Percentiles rank a stretch among this genome's conserved stretches.
Conservation (phyloP, 1,284 basidiomycete genomes). For the Cryptococcus sp. region DNA sequence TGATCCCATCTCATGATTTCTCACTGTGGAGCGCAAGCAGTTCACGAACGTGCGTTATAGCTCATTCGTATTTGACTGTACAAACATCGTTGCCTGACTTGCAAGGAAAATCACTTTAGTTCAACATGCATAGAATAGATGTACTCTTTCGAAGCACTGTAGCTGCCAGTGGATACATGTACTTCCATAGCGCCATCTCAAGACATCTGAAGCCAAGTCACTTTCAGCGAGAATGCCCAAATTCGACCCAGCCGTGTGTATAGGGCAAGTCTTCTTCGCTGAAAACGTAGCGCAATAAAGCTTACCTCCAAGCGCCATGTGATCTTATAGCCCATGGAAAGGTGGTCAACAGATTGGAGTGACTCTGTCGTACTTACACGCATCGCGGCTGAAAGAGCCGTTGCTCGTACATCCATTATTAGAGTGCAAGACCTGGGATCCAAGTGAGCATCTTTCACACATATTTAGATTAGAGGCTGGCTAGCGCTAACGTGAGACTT, state of each 20-base stretch:
- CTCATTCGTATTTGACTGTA: no score
- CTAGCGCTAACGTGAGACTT: not conserved
- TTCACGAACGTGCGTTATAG: no score
- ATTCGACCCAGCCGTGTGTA: conserved; percentile 30
- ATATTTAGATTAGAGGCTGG: not conserved
- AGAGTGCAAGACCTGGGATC: conserved; percentile 27
- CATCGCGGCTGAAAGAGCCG: conserved; percentile 15
- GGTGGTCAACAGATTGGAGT: conserved; percentile 29
- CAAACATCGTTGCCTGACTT: no score
- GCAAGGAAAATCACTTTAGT: no score
- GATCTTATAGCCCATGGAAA: conserved; percentile 22
- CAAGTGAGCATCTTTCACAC: conserved; percentile 19
- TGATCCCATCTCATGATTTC: no score
- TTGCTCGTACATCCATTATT: conserved; percentile 27
- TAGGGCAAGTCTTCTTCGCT: conserved; percentile 21
- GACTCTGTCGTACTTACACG: conserved; percentile 25
- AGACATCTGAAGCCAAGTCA: no score
- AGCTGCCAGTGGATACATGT: no score
- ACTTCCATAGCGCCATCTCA: no score
- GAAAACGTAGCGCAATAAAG: not conserved
- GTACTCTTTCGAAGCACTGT: no score
- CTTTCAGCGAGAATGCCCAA: conserved; percentile 30
- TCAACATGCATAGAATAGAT: no score
- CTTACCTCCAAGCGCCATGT: not conserved
- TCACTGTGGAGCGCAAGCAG: no score